A percentile compares a stretch with the other conserved stretches of the same genome.
Conservation (phyloP, 2,329 filamentous ascomycete genomes). For the Colletotrichum sp. region DNA sequence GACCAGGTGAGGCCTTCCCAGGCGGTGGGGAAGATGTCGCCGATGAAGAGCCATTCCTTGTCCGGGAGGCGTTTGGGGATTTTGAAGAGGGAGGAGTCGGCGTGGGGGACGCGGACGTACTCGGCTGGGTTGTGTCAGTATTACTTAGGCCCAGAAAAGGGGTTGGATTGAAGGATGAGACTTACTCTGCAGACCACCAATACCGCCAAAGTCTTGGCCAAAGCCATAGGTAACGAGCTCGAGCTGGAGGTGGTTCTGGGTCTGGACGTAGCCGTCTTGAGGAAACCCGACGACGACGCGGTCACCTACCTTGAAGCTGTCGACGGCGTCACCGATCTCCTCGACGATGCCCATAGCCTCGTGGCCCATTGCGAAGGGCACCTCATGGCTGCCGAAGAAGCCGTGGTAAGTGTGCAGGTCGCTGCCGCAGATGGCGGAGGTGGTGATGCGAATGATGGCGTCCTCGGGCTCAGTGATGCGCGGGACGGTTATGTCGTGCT, state of each 20-base stretch:
- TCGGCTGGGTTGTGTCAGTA: conserved; percentile 33
- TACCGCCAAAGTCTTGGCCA: background rate
- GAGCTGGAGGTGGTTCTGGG: background rate
- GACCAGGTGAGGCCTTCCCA: conserved; percentile 63
- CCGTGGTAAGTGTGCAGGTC: conserved; percentile 40
- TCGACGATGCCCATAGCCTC: conserved; percentile 46
- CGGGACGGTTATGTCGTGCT: conserved; percentile 20
- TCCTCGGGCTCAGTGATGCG: conserved; percentile 28
- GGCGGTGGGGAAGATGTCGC: conserved; percentile 52
- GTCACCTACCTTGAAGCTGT: conserved; percentile 39
- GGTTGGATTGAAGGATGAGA: background rate
- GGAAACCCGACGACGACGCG: conserved; percentile 40
- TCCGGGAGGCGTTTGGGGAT: conserved; percentile 69
- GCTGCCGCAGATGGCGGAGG: conserved; percentile 38
- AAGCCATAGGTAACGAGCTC: background rate
- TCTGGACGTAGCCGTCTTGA: conserved; percentile 12
- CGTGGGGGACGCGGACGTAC: conserved; percentile 68
- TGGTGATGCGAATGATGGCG: conserved; percentile 38
- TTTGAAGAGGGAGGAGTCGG: conserved; percentile 69
- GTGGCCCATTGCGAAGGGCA: conserved; percentile 37
- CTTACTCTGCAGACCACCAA: conserved; percentile 11
- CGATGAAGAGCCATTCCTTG: conserved; percentile 59
- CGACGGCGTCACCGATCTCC: conserved; percentile 38
- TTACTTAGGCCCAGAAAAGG: background rate
- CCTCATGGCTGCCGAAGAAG: conserved; percentile 7